phyloP scores from a whole-genome alignment of 2,329 filamentous ascomycete genomes.

The Xylariaceae sp. region DNA sequence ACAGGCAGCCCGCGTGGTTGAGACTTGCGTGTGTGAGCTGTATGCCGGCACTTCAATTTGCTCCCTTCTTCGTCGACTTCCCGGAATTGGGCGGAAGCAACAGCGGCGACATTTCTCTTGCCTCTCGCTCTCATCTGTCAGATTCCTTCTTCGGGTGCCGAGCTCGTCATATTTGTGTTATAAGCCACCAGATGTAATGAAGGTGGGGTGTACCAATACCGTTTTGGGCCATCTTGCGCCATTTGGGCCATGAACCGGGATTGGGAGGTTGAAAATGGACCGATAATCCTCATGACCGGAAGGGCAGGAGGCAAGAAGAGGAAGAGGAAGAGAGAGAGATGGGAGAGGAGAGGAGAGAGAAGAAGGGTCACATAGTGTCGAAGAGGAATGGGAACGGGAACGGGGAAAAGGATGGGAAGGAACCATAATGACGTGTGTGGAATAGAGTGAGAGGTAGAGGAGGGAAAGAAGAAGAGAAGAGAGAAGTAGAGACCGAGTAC shows the following conservation, averaged over 20 bases:
- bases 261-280: slow-evolving; percentile 15
- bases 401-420: no score
- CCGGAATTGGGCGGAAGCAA: slow-evolving; percentile 5
- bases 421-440: no score
- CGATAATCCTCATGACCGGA: slow-evolving; percentile 14
- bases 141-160: slow-evolving; percentile 6
- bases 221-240: slow-evolving; percentile 22
- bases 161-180: slow-evolving; percentile 10
- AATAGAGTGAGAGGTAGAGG: slow-evolving; percentile 9
- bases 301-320: slow-evolving; percentile 8
- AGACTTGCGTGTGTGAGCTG: slow-evolving; percentile 11
- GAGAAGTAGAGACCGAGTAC: slow-evolving; percentile 14
- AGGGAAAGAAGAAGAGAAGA: slow-evolving; percentile 28
- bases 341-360: slow-evolving; percentile 22
- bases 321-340: slow-evolving; percentile 14
- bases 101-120: background rate
- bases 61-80: no score
- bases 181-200: slow-evolving; percentile 14
- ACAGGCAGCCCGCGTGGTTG: background rate
- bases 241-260: slow-evolving; percentile 11
- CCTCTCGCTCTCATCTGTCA: background rate
- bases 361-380: slow-evolving; percentile 5
- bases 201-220: slow-evolving; percentile 21
- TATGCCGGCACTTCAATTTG: slow-evolving; percentile 19
- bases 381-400: no score